Base-by-base conservation (phyloP, 2,329 filamentous ascomycete species). In the Cercospora sp. region DNA sequence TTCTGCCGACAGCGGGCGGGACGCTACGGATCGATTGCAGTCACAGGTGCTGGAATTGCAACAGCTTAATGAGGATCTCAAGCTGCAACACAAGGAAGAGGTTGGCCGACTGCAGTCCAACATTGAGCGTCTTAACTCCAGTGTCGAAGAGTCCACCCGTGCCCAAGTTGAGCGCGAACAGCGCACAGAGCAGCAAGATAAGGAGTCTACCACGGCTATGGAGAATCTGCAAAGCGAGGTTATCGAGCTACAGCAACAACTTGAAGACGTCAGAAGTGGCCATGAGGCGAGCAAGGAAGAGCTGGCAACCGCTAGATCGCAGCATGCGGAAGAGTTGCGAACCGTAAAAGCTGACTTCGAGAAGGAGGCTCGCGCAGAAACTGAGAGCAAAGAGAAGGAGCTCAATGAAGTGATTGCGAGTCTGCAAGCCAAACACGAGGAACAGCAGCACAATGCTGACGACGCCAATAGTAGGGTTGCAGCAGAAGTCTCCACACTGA, bases 361-460 rank as follows among this genome's bases (percentile, higher is more conserved):
- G 2, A 67, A 71, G 18, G 68, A 69, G 33, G 53, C 70, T 13
- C 64, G 62, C 23, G 63, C 65, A 26, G 62, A 69, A 9, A 70
- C 71, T 36, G 70, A 75, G 26, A 69, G 61, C 30, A 68, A 73
- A 55, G 72, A 64, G 26, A 30, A 20, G 57, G 71, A 75, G 40
- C 71, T 76, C 6, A 69, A 53, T 10, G 63, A 63, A 20, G 65
- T 71, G 12, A 67, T 73, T 28, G 69, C 70, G 59, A 67, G 70
- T 16, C 65, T 75, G 33, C 73, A 75, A 64, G 26, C 8, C 26
- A 70, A 71, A 33, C 62, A 74, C 2, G 53, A 65, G 13, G 66
- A 72, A 59, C 63, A 67, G 12, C 69, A 72, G 60, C 69, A 71
- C 53, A 66, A 60, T 31, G 69, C 64, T 6, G 68, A 72, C 26